Conservation (phyloP, 1,139 yeast species). For the Debaryomyces robertsiae region DNA sequence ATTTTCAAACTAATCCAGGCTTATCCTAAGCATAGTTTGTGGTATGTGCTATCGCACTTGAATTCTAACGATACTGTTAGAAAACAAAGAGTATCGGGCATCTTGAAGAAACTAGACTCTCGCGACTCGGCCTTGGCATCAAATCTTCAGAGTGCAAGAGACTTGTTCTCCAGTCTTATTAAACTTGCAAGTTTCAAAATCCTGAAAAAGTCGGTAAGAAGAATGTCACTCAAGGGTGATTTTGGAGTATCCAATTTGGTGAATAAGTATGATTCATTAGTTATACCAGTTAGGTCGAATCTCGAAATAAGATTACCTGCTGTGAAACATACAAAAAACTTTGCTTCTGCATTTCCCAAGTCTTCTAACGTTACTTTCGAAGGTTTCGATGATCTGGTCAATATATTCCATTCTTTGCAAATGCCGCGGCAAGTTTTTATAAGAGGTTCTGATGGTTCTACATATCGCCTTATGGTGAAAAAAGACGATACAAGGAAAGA, state of each 20-base stretch:
- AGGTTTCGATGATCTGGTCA: conserved; percentile 63
- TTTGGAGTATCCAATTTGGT: conserved; percentile 49
- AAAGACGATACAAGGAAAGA: conserved; percentile 94
- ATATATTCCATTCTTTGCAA: conserved; percentile 78
- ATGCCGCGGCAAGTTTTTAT: conserved; percentile 80
- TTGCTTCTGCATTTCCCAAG: conserved; percentile 56
- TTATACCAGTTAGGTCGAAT: conserved; percentile 78
- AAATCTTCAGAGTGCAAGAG: conserved; percentile 32
- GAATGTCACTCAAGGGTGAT: conserved; percentile 42
- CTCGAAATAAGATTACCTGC: conserved; percentile 69
- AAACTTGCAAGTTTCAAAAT: conserved; percentile 36
- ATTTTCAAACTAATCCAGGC: conserved; percentile 57
- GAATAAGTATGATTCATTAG: conserved; percentile 63
- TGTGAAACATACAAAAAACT: conserved; percentile 42
- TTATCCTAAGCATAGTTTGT: conserved; percentile 82
- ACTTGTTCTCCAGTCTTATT: conserved; percentile 39
- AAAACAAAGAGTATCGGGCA: conserved; percentile 47
- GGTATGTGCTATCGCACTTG: conserved; percentile 79
- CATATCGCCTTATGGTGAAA: conserved; percentile 78
- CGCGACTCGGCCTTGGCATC: conserved; percentile 14
- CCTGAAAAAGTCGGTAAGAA: conserved; percentile 37
- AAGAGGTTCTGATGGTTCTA: conserved; percentile 74
- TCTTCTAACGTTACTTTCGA: conserved; percentile 55
- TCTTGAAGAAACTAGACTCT: conserved; percentile 24
- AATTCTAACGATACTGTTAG: conserved; percentile 67